Base-by-base conservation (phyloP, 331 rosid genomes). In the Pyrus hybrid region DNA sequence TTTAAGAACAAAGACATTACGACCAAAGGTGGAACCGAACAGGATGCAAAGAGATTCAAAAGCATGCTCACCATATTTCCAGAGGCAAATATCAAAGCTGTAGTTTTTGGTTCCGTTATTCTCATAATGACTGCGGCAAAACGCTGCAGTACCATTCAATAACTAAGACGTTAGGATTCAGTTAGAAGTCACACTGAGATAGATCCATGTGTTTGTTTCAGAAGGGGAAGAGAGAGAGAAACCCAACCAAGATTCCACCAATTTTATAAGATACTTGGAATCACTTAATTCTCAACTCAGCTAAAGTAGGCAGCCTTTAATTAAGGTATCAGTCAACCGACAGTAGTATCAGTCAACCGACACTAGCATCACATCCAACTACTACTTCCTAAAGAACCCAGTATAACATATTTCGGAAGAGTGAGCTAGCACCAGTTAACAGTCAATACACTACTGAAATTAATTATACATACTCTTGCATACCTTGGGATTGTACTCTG, bases 401-500 rank as follows among this genome's bases (percentile, higher is more conserved):
- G 49, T 43, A 43, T 43, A 43, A 43, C 49, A 11, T 67, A 41
- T 22, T 37, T 43, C 6, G 3, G 28, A 11, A 22, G 10, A 3
- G 23, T 6, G 66, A 64, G 68, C 49, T 43, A 43, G 49, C 2
- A 43, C 49, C 14, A 43, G 5, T 12, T 43, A 43, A 12, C 49
- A 11, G 2, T 43, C 49, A 43, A 43, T 43, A 43, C 49, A 43
- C 49, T 43, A 43, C 49, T 43, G 53, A 21, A 21, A 22, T 21
- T 5, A 43, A 43, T 43, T 43, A 43, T 3, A 43, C 49, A 12
- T 12, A 53, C 21, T 16, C 21, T 53, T 53, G 80, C 91, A 65
- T 86, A 82, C 99, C 92, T 94, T 94, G 78, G 99, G 97, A 83
- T 92, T 94, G 89, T 94, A 94, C 82, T 94, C 97, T 8, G 99